phyloP scores from a whole-genome alignment of 1,139 yeast species.

The Hyphopichia wangnamkhiaoensis region DNA sequence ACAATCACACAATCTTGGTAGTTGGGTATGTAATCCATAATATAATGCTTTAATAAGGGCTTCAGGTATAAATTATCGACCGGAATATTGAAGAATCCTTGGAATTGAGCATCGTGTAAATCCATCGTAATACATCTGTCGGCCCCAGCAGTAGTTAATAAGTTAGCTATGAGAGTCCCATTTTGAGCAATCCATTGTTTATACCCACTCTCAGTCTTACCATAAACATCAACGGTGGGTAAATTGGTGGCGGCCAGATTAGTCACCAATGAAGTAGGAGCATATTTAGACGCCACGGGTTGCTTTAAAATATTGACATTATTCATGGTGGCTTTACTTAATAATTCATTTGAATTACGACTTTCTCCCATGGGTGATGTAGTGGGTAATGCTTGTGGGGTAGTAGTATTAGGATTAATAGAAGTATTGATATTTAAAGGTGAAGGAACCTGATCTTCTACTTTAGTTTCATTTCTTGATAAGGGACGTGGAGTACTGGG shows the following conservation, averaged over 20 bases:
- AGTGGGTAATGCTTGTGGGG: slow-evolving; percentile 17
- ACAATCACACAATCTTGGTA: slow-evolving; percentile 82
- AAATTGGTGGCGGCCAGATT: slow-evolving; percentile 19
- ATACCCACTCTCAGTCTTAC: slow-evolving; percentile 63
- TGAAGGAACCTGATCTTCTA: too few species aligned
- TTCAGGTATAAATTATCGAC: slow-evolving; percentile 88
- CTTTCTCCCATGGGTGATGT: not conserved
- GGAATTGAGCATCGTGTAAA: slow-evolving; percentile 92
- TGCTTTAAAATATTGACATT: slow-evolving; percentile 8
- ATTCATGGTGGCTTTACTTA: slow-evolving; percentile 16
- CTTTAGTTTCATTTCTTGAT: slow-evolving; percentile 24
- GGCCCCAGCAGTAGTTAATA: slow-evolving; percentile 91
- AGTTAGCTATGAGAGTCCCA: slow-evolving; percentile 88
- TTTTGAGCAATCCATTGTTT: slow-evolving; percentile 96
- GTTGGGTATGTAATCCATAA: slow-evolving; percentile 68
- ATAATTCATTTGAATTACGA: slow-evolving; percentile 9
- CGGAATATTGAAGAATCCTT: slow-evolving; percentile 90
- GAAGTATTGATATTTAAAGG: too few species aligned
- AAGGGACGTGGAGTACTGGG: slow-evolving; percentile 61
- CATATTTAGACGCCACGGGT: too few species aligned
- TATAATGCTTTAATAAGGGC: slow-evolving; percentile 81
- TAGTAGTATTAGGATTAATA: too few species aligned
- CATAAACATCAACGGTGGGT: slow-evolving; percentile 37
- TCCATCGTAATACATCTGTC: slow-evolving; percentile 98
- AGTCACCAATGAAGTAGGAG: too few species aligned